A percentile compares a stretch with the other conserved stretches of the same genome.
Conservation (phyloP, 2,329 filamentous ascomycete species). For the Hirsutella minnesotensis region DNA sequence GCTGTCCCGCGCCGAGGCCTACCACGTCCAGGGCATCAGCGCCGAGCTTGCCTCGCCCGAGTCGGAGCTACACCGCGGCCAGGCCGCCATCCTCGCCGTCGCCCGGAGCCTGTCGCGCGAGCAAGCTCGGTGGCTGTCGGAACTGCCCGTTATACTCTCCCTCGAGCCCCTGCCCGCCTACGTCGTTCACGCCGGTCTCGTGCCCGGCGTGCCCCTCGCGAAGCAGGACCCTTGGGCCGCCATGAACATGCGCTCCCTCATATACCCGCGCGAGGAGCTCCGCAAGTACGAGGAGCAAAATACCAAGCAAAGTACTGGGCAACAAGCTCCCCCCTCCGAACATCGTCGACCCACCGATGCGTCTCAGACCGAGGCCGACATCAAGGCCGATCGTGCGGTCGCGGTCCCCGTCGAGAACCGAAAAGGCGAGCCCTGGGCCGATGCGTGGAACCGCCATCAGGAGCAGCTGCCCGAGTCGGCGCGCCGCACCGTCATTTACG, state of each 20-base stretch:
- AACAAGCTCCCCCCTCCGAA: not conserved
- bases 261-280: constrained; percentile 34
- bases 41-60: constrained; percentile 14
- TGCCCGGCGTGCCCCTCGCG: constrained; percentile 60
- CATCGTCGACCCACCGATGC: not conserved
- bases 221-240: constrained; percentile 66
- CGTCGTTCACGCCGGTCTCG: constrained; percentile 76
- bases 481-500: constrained; percentile 66
- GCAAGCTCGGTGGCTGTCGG: constrained; percentile 57
- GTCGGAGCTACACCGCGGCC: constrained; percentile 19
- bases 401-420: constrained; percentile 28
- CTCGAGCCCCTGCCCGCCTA: constrained; percentile 53
- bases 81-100: constrained; percentile 35
- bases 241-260: constrained; percentile 86
- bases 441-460: constrained; percentile 46
- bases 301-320: constrained; percentile 2
- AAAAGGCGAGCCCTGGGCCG: constrained; percentile 55
- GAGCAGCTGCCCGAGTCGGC: constrained; percentile 15
- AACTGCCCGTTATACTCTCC: constrained; percentile 66
- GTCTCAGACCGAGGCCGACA: not conserved
- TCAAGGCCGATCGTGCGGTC: constrained; percentile 17
- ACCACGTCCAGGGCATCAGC: constrained; percentile 12
- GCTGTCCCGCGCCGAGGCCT: constrained; percentile 37
- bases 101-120: constrained; percentile 38
- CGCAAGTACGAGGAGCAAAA: constrained; percentile 20